Conservation (phyloP, 2,329 filamentous ascomycete genomes). For the Colletotrichum kahawae region DNA sequence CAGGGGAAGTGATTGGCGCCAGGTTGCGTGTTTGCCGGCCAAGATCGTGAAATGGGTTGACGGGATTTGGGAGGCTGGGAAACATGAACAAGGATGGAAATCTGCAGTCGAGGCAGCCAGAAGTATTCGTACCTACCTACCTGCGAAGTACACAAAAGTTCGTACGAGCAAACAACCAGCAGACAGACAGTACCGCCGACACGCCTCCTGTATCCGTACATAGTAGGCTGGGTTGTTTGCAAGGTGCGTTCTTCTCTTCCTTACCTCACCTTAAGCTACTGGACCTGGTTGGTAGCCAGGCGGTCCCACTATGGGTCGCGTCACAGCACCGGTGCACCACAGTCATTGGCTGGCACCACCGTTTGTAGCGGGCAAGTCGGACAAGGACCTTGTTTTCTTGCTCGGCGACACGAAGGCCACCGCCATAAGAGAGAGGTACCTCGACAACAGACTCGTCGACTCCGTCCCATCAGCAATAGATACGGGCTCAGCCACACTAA, state of each 20-base stretch:
- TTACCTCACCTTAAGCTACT: too few relatives aligned
- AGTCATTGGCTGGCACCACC: neutral
- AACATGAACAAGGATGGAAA: neutral
- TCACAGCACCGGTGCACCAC: neutral
- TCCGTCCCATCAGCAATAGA: neutral
- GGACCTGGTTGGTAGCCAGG: neutral
- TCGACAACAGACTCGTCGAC: neutral
- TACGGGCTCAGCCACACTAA: neutral
- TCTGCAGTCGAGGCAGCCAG: neutral
- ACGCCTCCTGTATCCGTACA: too few relatives aligned
- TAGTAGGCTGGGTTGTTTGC: too few relatives aligned
- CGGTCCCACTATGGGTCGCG: neutral
- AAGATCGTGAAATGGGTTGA: slow-evolving; percentile 13
- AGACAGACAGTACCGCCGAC: too few relatives aligned
- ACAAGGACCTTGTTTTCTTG: neutral
- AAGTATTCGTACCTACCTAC: neutral
- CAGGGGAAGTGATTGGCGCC: slow-evolving; percentile 8
- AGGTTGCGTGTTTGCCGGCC: slow-evolving; percentile 20
- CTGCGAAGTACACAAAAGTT: too few relatives aligned
- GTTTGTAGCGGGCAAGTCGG: neutral
- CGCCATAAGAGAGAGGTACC: too few relatives aligned
- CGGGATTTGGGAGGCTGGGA: neutral
- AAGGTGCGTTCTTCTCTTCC: too few relatives aligned
- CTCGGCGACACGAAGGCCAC: too few relatives aligned
- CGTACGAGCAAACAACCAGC: too few relatives aligned